Base-by-base conservation (phyloP, 2,329 filamentous ascomycete genomes). In the Fusarium sterilihyphosum region DNA sequence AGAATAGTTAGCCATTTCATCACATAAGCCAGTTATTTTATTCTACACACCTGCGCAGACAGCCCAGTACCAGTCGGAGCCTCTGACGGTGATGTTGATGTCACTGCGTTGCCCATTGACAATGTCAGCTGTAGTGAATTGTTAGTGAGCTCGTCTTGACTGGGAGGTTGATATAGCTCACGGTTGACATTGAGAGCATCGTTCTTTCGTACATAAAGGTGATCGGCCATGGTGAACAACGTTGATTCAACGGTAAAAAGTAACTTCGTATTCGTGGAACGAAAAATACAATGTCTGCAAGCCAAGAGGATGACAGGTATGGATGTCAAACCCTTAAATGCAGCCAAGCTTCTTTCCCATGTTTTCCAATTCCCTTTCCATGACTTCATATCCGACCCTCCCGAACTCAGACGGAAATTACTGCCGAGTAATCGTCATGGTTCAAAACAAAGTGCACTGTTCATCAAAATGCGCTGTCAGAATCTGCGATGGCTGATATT, bases 1-100 rank as follows among this genome's bases (percentile, higher is more conserved):
- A 87, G 70, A 85, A 89, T 22, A 92, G 87, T 49, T 31, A 26
- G 18, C 11, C 11, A 5, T 29, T 18, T 5, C 11, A 17, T 13
- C 22, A n/a, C 17, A 5, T 5, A 33, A 8, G 3, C 11, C 1
- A 20, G 12, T 20, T 8, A 3, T 4, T 20, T 16, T 20, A 4
- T 16, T 20, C 0, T 26, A 26, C 50, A 53, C 2, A 53, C 50
- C 31, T 37, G 50, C 22, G 2, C 41, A 18, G 11, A 38, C 18
- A 13, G 91, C 83, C 82, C 88, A 93, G 78, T 92, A 91, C 84
- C 88, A 91, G 79, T 91, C 85, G 2, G 89, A 91, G 20, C 89
- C 91, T 77, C 82, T 88, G 24, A 80, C 83, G 17, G 89, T 91
- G 76, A 92, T 90, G 71, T 84, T 83, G 46, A 92, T 87, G 77